Evolutionary conservation across 2,329 filamentous ascomycete genomes (phyloP).

Genomic region (Alternaria sp.): DNA sequence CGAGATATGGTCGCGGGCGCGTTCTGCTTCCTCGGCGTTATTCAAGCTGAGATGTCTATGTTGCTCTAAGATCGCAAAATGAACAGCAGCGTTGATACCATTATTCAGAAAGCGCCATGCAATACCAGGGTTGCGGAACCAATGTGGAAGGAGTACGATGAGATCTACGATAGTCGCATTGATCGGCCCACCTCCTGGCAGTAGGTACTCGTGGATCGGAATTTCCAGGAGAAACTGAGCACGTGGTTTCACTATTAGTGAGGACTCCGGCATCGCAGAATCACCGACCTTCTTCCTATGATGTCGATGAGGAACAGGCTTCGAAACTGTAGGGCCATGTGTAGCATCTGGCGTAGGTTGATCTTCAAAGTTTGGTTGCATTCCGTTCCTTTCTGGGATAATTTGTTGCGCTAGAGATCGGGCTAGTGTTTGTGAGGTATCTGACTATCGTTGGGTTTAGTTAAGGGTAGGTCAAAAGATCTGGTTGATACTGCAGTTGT

Average conservation of each 20-base stretch:
- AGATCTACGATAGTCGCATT: conserved; percentile 33
- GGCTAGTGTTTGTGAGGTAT: neutral
- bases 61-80: conserved; percentile 28
- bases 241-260: neutral
- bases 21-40: conserved; percentile 9
- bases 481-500: neutral
- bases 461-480: neutral
- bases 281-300: neutral
- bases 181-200: conserved; percentile 12
- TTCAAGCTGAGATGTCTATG: conserved; percentile 19
- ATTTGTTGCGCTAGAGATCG: neutral
- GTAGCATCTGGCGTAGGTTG: neutral
- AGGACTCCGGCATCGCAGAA: neutral
- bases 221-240: conserved; percentile 12
- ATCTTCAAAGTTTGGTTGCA: neutral
- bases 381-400: neutral
- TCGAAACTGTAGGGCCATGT: neutral
- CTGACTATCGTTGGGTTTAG: neutral
- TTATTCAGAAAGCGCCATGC: conserved; percentile 29
- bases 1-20: conserved; percentile 22
- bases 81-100: conserved; percentile 21
- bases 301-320: neutral
- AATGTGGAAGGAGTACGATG: conserved; percentile 28
- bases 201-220: conserved; percentile 20
- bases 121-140: conserved; percentile 26